Evolutionary conservation across 2,329 filamentous ascomycete genomes (phyloP), one percentile per base, ranked within the genome.

Genomic region (Cercospora zeina): DNA sequence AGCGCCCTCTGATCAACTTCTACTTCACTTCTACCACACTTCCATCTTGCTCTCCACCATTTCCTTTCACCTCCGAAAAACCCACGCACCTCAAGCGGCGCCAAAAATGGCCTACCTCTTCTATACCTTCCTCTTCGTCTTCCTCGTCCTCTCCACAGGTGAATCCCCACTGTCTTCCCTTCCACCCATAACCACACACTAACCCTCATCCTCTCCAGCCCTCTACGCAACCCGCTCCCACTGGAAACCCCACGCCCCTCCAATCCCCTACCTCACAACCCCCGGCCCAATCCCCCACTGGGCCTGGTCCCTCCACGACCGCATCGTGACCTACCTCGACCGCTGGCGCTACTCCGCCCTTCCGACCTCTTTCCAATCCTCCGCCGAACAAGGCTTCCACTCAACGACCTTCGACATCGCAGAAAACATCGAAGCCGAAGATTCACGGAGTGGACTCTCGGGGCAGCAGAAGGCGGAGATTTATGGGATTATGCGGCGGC

Each of bases 381-480:
- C 99, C 78, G 88, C 95, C 62, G 93, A 97, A 77, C 88, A 90
- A 14, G 95, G 95, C 19, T 84, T 99, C 30, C 89, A 88, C 45
- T 93, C 89, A 63, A 84, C 83, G 59, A 90, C 88, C 59, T 99
- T 99, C 75, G 89, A 96, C 72, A 84, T 99, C 27, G 79, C 82
- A 9, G 85, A 83, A 66, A 99, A 99, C 74, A 81, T 99, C 34
- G 87, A 88, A 62, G 85, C 84, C 11, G 90, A 89, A 55, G 95
- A 99, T 75, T 81, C 82, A 31, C 85, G 95, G 68, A 85, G 86
- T 0, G 95, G 95, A 0, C 82, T 99, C 16, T 93, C 97, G 74
- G 87, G 89, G 67, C 81, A 80, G 53, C 89, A 85, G 61, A 97
- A 97, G 81, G 79, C 82, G 39, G 91, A 96, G 76, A 87, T 99